Evolutionary conservation across 805 yeast genomes (phyloP), one percentile per base, ranked within the genome.

Genomic region (Teunomyces cretensis): DNA sequence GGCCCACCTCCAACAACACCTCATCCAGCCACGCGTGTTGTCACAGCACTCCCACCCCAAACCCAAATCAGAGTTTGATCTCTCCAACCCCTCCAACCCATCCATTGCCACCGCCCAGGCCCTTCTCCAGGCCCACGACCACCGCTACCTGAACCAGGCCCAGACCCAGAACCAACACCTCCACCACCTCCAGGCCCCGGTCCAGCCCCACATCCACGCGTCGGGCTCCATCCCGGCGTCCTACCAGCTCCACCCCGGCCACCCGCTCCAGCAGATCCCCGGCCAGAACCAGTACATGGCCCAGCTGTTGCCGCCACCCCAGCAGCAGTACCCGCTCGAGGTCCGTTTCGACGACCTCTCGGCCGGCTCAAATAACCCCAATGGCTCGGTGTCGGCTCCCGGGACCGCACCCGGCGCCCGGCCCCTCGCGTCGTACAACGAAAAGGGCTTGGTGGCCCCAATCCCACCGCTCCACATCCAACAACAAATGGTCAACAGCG

Each of bases 381-480:
- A 19, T 6, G 22, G 22, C 22, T 19, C 22, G 22, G 22, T 6
- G 6, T 6, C 22, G 22, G 6, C 22, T 3, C 22, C 22, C 22
- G 22, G 22, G 6, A 19, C 22, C 22, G 6, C 22, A 3, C 22
- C 22, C 26, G n/a, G 15, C 38, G 28, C 11, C 9, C 38, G 2
- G 13, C 9, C 13, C 9, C 28, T 14, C 38, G 17, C 37, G 11
- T 33, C 15, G 37, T 47, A 44, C 43, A 31, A 41, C 31, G 52
- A 54, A 12, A 50, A 48, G 39, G 57, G 61, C 8, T 52, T 60
- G 13, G 62, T 58, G 32, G 47, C 56, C 14, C 63, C 74, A 1
- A 72, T 72, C 13, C 76, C 76, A 3, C 76, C 76, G 4, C 57
- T 71, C 28, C 75, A 70, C 45, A 64, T 69, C 31, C 76, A 71